Conservation (phyloP, 768 basidiomycete genomes). For the Agrocybe praecox region DNA sequence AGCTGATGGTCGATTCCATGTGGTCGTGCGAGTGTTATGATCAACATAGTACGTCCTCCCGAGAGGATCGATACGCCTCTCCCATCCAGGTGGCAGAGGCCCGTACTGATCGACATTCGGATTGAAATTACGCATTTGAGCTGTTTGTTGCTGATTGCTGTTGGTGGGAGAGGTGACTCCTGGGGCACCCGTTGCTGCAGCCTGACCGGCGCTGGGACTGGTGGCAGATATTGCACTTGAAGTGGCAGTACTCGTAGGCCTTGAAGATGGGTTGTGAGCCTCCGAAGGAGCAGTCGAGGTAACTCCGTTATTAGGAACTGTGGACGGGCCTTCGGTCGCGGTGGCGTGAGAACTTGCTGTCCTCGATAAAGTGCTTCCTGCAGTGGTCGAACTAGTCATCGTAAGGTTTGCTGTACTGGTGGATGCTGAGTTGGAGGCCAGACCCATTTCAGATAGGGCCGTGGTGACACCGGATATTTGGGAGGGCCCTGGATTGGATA, state of each 20-base stretch:
- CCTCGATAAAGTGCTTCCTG: slow-evolving; percentile 50
- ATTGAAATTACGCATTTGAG: slow-evolving; percentile 84
- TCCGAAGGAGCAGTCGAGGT: slow-evolving; percentile 21
- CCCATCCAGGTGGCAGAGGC: slow-evolving; percentile 90
- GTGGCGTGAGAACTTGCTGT: slow-evolving; percentile 70
- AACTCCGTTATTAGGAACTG: slow-evolving; percentile 37
- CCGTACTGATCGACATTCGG: slow-evolving; percentile 95
- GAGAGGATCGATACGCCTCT: slow-evolving; percentile 94
- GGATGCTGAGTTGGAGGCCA: slow-evolving; percentile 55
- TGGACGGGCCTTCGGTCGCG: slow-evolving; percentile 42
- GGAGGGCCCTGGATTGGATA: slow-evolving; percentile 82
- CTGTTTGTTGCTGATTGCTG: slow-evolving; percentile 44
- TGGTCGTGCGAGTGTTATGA: slow-evolving; percentile 96
- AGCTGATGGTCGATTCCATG: slow-evolving; percentile 91
- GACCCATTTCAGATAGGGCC: slow-evolving; percentile 61
- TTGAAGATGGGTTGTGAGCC: slow-evolving; percentile 24
- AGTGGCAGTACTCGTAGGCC: slow-evolving; percentile 21
- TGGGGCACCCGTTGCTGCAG: slow-evolving; percentile 24
- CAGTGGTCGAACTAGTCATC: slow-evolving; percentile 41
- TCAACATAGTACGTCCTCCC: slow-evolving; percentile 98
- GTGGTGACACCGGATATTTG: slow-evolving; percentile 61
- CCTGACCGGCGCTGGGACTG: slow-evolving; percentile 20
- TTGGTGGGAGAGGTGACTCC: slow-evolving; percentile 31
- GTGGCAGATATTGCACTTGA: slow-evolving; percentile 18
- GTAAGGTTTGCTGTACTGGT: slow-evolving; percentile 60